Base-by-base conservation (phyloP, 257 asterid genomes). In the Przewalskia tangutica region DNA sequence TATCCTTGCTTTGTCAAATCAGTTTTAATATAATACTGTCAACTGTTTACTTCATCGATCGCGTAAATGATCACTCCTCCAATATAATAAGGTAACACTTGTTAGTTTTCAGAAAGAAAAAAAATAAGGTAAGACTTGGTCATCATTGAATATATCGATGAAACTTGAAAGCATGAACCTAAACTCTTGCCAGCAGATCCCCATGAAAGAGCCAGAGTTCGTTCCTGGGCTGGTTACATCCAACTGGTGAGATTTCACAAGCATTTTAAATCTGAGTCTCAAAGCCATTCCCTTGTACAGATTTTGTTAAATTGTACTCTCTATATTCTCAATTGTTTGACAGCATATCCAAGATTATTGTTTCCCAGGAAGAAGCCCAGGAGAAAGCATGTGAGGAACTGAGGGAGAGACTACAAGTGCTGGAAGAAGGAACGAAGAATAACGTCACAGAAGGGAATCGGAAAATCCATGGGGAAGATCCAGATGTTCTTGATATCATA, bases 101-200 rank as follows among this genome's bases (percentile, higher is more conserved):
- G 14, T 54, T 54, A 54, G 59, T 18, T 18, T 54, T 54, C 2
- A 6, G 59, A 7, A 2, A 13, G 14, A 13, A 53, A 5, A 54
- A 7, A 55, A 55, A 23, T 55, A 7, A 55, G 8, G 1, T 2
- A 4, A 18, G 62, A 55, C 23, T 55, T 17, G 23, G 62, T 55
- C 62, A 86, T 89, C 67, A 83, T 87, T 17, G 86, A 89, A 27
- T 84, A 87, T 10, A 87, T 85, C 8, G 87, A 89, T 36, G 85
- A 89, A 46, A 84, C 80, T 1, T 84, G 89, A 88, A 85, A 44
- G 2, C 48, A 79, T 6, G 81, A 70, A 40, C 90, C 89, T 7
- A 67, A 64, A 7, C 76, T 84, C 23, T 12, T 87, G 77, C 88
- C 90, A 53, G 34, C 77, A 12, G 82, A 84, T 79, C 87, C 89